These are phyloP conservation scores for Calonectria multiphialidica DNA, from an alignment of 2,329 filamentous ascomycete genomes.

Conservation along the genomic window DNA sequence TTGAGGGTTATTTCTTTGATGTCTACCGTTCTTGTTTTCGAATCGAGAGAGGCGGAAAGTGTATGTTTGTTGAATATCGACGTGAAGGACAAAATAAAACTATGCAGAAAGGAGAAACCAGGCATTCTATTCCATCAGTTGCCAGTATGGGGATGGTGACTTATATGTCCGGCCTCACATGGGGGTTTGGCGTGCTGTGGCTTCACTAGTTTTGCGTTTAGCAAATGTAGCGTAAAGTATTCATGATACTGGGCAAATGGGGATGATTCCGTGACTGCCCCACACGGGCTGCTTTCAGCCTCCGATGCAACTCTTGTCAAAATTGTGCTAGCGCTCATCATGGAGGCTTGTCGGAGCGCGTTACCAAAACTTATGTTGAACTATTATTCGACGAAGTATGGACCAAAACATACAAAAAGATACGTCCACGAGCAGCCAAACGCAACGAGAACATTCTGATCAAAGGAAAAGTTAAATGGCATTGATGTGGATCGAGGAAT, in stretches of 20 bases:
- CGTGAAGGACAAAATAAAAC: too few relatives aligned
- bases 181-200: not conserved
- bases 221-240: not conserved
- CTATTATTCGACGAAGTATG: too few relatives aligned
- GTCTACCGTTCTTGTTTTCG: too few relatives aligned
- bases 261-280: not conserved
- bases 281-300: not conserved
- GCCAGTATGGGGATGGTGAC: not conserved
- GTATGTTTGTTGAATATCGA: too few relatives aligned
- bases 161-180: not conserved
- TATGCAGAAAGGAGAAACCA: not conserved
- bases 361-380: too few relatives aligned
- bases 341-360: too few relatives aligned
- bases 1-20: not conserved
- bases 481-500: too few relatives aligned
- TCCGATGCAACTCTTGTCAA: not conserved
- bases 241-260: not conserved
- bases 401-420: too few relatives aligned
- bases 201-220: not conserved
- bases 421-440: too few relatives aligned
- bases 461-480: too few relatives aligned
- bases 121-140: not conserved
- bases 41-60: not conserved
- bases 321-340: not conserved
- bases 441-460: too few relatives aligned